A percentile compares a stretch with the other conserved stretches of the same genome.
Evolutionary conservation across 257 asterid genomes (phyloP).

Genomic region (Salvia miltiorrhiza): DNA sequence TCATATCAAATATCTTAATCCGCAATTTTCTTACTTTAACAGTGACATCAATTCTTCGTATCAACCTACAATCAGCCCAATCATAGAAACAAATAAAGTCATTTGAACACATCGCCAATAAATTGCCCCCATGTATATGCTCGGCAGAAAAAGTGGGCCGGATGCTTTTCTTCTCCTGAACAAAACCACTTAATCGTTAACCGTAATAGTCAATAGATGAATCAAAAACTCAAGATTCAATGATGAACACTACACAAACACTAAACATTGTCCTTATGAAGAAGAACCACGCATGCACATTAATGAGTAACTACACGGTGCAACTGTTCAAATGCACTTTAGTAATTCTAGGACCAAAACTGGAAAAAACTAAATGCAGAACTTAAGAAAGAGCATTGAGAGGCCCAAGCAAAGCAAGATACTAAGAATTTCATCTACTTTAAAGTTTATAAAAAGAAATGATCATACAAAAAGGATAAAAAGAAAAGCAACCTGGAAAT

Average conservation of each 20-base stretch:
- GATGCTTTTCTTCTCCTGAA: constrained; percentile 94
- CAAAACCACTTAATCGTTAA: constrained; percentile 23
- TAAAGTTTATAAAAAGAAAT: neutral
- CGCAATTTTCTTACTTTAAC: constrained; percentile 72
- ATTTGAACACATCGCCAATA: constrained; percentile 85
- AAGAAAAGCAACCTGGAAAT: constrained; percentile 56
- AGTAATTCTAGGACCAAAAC: neutral
- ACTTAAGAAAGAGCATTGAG: neutral
- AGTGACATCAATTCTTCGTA: constrained; percentile 87
- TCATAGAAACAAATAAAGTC: constrained; percentile 92
- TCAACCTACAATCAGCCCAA: constrained; percentile 91
- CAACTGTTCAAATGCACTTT: neutral
- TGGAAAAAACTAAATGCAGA: neutral
- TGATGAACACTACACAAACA: neutral
- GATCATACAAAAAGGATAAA: neutral
- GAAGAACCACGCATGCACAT: constrained; percentile 6
- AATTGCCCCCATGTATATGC: constrained; percentile 78
- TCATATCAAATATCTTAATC: neutral
- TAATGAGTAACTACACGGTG: neutral
- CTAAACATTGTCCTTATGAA: neutral
- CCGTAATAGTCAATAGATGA: neutral
- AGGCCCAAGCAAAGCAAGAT: constrained; percentile 7
- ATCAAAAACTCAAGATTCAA: neutral
- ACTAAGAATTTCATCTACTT: neutral
- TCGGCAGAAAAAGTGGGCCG: constrained; percentile 96